Conservation (phyloP, 192 early-diverging fungal species). For the Coemansia sp. region DNA sequence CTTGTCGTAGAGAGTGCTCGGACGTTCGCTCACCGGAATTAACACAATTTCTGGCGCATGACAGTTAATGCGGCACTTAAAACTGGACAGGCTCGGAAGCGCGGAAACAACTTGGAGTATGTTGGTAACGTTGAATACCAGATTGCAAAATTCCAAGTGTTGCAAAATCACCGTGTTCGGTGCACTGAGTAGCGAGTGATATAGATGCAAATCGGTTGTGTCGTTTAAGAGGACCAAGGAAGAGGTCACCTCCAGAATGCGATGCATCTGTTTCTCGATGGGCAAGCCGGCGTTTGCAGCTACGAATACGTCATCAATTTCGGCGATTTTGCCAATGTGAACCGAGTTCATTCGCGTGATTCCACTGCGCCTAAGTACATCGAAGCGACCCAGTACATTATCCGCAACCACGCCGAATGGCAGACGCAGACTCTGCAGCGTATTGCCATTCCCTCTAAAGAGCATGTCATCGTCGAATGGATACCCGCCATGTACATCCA, state of each 20-base stretch:
- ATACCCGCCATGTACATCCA: neutral
- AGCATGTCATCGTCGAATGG: conserved; percentile 8
- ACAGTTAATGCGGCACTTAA: neutral
- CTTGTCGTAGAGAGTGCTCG: neutral
- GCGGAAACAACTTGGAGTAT: neutral
- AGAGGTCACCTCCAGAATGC: neutral
- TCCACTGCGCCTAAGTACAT: neutral
- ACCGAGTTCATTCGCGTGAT: neutral
- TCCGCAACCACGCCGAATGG: neutral
- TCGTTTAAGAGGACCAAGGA: neutral
- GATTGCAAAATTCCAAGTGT: neutral
- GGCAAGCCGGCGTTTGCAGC: neutral
- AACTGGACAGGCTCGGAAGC: neutral
- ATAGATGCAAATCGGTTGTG: neutral
- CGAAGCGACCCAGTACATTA: neutral
- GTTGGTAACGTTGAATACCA: neutral
- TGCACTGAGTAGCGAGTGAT: neutral
- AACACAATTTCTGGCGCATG: neutral
- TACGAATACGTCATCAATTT: neutral
- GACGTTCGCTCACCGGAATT: neutral
- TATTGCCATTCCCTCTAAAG: neutral
- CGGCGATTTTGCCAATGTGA: neutral
- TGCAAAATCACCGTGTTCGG: neutral
- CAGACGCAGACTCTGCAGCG: neutral
- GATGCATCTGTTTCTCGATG: neutral